Evolutionary conservation across 1,139 yeast genomes (phyloP).

Genomic region (Kurtzmaniella natalensis): DNA sequence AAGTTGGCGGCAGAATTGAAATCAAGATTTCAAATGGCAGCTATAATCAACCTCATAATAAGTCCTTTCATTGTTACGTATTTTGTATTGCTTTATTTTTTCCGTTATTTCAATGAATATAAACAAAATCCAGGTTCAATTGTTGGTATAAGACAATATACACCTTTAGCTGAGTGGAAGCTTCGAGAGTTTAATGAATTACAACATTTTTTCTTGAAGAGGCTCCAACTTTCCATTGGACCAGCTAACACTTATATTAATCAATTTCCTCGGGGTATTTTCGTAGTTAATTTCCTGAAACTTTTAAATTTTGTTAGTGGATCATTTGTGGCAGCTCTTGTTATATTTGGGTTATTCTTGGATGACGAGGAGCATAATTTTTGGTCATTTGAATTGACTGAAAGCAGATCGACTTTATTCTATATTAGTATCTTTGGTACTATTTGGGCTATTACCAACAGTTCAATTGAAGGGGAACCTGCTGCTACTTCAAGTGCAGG

Average conservation of each 20-base stretch:
- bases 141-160: constrained; percentile 76
- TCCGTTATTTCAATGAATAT: constrained; percentile 89
- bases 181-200: constrained; percentile 90
- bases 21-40: constrained; percentile 82
- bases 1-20: constrained; percentile 65
- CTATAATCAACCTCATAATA: constrained; percentile 70
- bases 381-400: constrained; percentile 82
- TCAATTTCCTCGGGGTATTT: constrained; percentile 85
- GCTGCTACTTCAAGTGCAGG: constrained; percentile 1
- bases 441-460: constrained; percentile 61
- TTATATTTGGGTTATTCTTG: constrained; percentile 67
- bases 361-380: constrained; percentile 82
- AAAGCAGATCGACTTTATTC: constrained; percentile 76
- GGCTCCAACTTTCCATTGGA: constrained; percentile 71
- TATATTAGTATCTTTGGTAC: constrained; percentile 87
- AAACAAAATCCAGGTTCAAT: constrained; percentile 83
- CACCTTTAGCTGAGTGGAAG: constrained; percentile 95
- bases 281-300: constrained; percentile 48
- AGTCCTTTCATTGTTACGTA: constrained; percentile 86
- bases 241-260: constrained; percentile 81
- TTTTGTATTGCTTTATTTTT: constrained; percentile 76
- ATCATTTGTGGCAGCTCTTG: constrained; percentile 84
- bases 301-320: constrained; percentile 78
- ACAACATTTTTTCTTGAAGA: constrained; percentile 76
- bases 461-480: constrained; percentile 1